These are phyloP conservation scores for Paraurostyla sp. DNA, from an alignment of 73 alveolate species.

Conservation along the genomic window DNA sequence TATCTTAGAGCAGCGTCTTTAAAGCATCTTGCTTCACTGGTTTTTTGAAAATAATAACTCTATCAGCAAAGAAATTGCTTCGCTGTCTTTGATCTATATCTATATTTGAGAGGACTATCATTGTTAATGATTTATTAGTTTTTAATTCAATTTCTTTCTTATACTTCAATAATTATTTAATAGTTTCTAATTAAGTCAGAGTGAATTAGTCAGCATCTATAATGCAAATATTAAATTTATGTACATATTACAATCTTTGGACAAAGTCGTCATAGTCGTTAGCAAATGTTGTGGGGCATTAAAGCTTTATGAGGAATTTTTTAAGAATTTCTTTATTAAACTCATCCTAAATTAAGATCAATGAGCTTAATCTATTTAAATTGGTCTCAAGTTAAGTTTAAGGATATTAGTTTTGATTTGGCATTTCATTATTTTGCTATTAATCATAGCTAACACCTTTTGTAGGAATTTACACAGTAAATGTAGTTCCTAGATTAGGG, in stretches of 20 bases:
- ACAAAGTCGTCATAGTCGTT: slow-evolving; percentile 37
- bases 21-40: slow-evolving; percentile 33
- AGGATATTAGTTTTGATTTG: neutral
- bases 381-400: slow-evolving; percentile 9
- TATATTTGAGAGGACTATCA: slow-evolving; percentile 20
- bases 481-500: slow-evolving; percentile 48
- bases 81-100: slow-evolving; percentile 6
- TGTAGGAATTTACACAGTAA: slow-evolving; percentile 30
- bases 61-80: neutral
- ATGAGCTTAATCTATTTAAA: neutral
- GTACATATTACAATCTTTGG: slow-evolving; percentile 14
- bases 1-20: neutral
- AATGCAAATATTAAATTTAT: slow-evolving; percentile 35
- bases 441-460: slow-evolving; percentile 20
- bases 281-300: slow-evolving; percentile 34
- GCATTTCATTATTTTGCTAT: neutral
- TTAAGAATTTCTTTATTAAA: slow-evolving; percentile 24
- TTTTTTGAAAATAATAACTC: slow-evolving; percentile 41
- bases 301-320: slow-evolving; percentile 6
- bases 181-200: neutral
- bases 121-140: slow-evolving; percentile 33
- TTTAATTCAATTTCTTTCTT: slow-evolving; percentile 32
- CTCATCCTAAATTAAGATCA: slow-evolving; percentile 47
- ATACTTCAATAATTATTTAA: neutral
- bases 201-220: slow-evolving; percentile 43